Evolutionary conservation across 2,329 filamentous ascomycete genomes (phyloP).

Genomic region (Cordyceps farinosa): DNA sequence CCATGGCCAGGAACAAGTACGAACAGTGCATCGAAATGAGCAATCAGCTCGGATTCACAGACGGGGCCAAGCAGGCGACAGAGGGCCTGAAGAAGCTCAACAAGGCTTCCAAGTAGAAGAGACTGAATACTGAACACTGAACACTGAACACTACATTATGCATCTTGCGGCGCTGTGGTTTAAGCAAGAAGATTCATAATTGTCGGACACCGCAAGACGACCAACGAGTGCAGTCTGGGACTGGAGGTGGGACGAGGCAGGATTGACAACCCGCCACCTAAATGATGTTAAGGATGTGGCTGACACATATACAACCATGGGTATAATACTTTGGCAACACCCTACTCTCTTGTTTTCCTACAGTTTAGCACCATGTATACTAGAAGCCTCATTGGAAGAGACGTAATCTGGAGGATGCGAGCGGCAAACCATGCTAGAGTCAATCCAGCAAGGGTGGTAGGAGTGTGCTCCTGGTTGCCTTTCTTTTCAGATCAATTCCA

Average conservation of each 20-base stretch:
- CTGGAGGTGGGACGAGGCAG: not conserved
- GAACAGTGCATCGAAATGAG: conserved; percentile 63
- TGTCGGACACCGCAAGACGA: not conserved
- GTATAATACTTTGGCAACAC: not conserved
- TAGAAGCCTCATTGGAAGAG: not conserved
- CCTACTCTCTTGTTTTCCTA: not conserved
- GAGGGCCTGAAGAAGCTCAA: conserved; percentile 42
- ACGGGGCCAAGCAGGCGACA: conserved; percentile 51
- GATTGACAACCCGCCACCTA: not conserved
- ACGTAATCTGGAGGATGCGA: not conserved
- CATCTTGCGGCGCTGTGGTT: not conserved
- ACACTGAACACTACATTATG: not conserved
- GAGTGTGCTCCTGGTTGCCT: not conserved
- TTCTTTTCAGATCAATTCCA: not conserved
- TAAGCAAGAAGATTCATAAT: not conserved
- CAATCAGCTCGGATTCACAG: conserved; percentile 48
- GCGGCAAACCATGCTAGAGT: not conserved
- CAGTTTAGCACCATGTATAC: not conserved
- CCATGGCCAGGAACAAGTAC: conserved; percentile 65
- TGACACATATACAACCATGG: not conserved
- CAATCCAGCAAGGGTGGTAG: not conserved
- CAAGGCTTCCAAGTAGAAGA: conserved; percentile 4
- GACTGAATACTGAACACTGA: no score
- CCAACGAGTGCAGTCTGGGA: not conserved
- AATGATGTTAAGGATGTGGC: not conserved